phyloP scores from a whole-genome alignment of 78 protist genomes.

The Monocercomonoides exilis region DNA sequence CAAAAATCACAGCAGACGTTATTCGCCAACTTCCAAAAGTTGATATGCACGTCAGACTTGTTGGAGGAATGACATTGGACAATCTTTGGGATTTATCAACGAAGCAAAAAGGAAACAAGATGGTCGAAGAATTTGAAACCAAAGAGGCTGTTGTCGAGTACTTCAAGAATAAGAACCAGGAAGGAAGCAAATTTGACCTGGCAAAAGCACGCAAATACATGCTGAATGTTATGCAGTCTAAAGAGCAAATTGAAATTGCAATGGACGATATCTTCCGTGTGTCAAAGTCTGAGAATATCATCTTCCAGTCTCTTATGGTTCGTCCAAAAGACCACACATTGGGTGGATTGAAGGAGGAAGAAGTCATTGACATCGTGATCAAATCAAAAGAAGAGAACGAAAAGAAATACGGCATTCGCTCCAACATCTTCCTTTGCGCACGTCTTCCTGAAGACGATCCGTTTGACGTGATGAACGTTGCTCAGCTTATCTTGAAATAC shows the following conservation, averaged over 20 bases:
- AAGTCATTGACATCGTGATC: slow-evolving; percentile 25
- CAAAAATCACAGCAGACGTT: slow-evolving; percentile 41
- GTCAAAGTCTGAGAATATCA: slow-evolving; percentile 29
- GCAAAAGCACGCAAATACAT: background rate
- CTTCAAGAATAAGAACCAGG: too few species aligned
- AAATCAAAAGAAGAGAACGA: background rate
- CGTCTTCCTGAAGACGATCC: slow-evolving; percentile 47
- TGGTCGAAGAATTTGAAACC: too few species aligned
- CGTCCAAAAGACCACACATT: slow-evolving; percentile 41
- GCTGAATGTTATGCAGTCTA: slow-evolving; percentile 32
- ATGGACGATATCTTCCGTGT: slow-evolving; percentile 45
- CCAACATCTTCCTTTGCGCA: slow-evolving; percentile 24
- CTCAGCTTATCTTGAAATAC: slow-evolving; percentile 37
- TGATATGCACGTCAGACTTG: slow-evolving; percentile 54
- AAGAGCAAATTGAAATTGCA: slow-evolving; percentile 38
- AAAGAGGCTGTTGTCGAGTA: too few species aligned
- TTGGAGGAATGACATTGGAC: slow-evolving; percentile 48
- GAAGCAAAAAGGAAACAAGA: too few species aligned
- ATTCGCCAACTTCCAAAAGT: slow-evolving; percentile 42
- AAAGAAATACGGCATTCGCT: background rate
- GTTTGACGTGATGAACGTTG: slow-evolving; percentile 21
- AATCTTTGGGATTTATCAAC: slow-evolving; percentile 35
- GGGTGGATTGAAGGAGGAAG: slow-evolving; percentile 9
- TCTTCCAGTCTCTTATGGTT: slow-evolving; percentile 24
- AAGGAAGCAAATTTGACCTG: too few species aligned